Conservation (phyloP, 2,329 filamentous ascomycete species). For the Torrubiellomyces zombiae region DNA sequence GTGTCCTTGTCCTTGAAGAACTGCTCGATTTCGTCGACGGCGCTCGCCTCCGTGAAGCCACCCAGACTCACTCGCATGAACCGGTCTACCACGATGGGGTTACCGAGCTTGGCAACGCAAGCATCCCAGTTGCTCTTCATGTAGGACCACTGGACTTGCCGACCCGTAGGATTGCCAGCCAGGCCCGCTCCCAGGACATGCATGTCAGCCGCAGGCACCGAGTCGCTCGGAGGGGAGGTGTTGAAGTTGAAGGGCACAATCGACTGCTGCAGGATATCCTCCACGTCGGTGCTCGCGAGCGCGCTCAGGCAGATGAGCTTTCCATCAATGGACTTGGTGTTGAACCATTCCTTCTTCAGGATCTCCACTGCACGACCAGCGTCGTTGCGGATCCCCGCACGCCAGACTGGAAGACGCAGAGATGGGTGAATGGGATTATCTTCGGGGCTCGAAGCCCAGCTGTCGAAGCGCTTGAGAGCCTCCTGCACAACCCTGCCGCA, state of each 20-base stretch:
- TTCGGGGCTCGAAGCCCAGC: slow-evolving; percentile 57
- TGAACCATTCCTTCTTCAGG: slow-evolving; percentile 72
- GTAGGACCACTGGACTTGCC: slow-evolving; percentile 69
- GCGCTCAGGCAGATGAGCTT: slow-evolving; percentile 70
- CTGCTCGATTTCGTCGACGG: slow-evolving; percentile 56
- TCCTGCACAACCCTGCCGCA: slow-evolving; percentile 49
- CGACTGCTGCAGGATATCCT: slow-evolving; percentile 47
- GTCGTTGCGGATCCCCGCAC: slow-evolving; percentile 54
- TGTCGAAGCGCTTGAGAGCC: slow-evolving; percentile 61
- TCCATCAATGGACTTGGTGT: slow-evolving; percentile 72
- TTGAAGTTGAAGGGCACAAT: slow-evolving; percentile 68
- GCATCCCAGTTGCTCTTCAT: slow-evolving; percentile 70
- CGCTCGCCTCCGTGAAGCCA: slow-evolving; percentile 56
- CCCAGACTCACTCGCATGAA: slow-evolving; percentile 66
- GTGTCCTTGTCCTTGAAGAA: slow-evolving; percentile 87
- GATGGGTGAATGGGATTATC: slow-evolving; percentile 60
- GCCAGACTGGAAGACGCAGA: slow-evolving; percentile 66
- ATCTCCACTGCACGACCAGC: slow-evolving; percentile 53
- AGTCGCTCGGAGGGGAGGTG: slow-evolving; percentile 33
- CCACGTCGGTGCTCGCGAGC: slow-evolving; percentile 57
- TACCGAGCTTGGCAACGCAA: slow-evolving; percentile 55
- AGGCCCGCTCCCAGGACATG: slow-evolving; percentile 65
- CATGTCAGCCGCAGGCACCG: slow-evolving; percentile 75
- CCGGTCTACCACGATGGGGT: slow-evolving; percentile 78
- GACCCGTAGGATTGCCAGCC: slow-evolving; percentile 54